phyloP scores from a whole-genome alignment of 192 early-diverging fungal species.

The Coemansia reversa region DNA sequence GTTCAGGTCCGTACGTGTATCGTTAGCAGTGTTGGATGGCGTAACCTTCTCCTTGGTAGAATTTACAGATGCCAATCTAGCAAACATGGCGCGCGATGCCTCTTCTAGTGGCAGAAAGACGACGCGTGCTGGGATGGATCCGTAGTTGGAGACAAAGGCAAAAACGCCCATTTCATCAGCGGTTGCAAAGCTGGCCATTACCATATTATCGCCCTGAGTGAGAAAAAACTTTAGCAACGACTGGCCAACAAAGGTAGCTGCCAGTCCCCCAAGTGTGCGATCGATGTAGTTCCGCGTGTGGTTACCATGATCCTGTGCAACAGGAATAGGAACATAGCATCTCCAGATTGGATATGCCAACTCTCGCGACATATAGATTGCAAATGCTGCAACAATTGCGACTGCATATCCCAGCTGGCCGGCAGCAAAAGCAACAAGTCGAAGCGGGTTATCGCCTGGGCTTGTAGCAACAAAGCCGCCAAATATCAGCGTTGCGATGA shows the following conservation, averaged over 20 bases:
- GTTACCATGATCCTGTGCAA: not conserved
- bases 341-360: conserved; percentile 38
- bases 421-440: conserved; percentile 75
- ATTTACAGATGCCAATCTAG: conserved; percentile 49
- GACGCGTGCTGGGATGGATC: conserved; percentile 84
- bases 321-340: conserved; percentile 27
- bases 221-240: conserved; percentile 90
- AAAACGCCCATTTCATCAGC: conserved; percentile 71
- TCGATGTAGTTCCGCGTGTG: conserved; percentile 57
- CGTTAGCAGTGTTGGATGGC: not conserved
- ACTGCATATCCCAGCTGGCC: conserved; percentile 75
- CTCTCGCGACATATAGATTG: conserved; percentile 50
- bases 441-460: conserved; percentile 48
- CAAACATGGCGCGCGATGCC: conserved; percentile 80
- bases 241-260: conserved; percentile 77
- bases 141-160: conserved; percentile 86
- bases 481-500: conserved; percentile 63
- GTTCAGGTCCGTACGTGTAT: conserved; percentile 7
- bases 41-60: not conserved
- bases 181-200: conserved; percentile 65
- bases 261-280: conserved; percentile 60
- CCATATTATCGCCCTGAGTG: conserved; percentile 96
- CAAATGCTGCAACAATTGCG: conserved; percentile 62
- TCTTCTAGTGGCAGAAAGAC: conserved; percentile 95
- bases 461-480: conserved; percentile 26